Evolutionary conservation across 192 early-diverging fungal genomes (phyloP).

Genomic region (Rhizoclosmatium globosum): DNA sequence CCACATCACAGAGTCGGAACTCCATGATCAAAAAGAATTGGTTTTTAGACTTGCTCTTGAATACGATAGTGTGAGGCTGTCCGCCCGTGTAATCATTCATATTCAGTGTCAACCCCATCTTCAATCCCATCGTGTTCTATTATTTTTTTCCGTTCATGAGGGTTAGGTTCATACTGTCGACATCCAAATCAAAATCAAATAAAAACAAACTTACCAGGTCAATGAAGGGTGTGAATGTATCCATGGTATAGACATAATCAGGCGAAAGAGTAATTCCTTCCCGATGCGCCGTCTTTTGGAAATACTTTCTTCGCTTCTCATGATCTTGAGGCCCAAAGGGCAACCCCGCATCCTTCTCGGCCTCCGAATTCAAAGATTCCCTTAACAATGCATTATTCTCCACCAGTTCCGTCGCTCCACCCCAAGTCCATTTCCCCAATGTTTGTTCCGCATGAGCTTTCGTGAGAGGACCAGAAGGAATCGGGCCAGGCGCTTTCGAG

Average conservation of each 20-base stretch:
- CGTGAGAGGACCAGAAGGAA: conserved; percentile 7
- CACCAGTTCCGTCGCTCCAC: conserved; percentile 34
- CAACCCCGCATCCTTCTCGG: background rate
- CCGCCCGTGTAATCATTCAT: conserved; percentile 16
- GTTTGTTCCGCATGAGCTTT: conserved; percentile 1
- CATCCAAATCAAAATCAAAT: too few species aligned
- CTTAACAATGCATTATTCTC: conserved; percentile 35
- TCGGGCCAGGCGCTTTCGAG: background rate
- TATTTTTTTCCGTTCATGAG: too few species aligned
- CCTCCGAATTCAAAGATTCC: background rate
- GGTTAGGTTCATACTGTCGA: too few species aligned
- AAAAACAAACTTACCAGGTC: conserved; percentile 27
- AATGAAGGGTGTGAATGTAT: conserved; percentile 57
- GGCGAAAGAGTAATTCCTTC: conserved; percentile 26
- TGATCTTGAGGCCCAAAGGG: conserved; percentile 21
- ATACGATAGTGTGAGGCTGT: conserved; percentile 12
- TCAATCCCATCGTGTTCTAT: conserved; percentile 26
- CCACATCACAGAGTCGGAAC: background rate
- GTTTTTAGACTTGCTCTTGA: conserved; percentile 14
- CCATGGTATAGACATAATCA: conserved; percentile 48
- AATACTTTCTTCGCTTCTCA: conserved; percentile 44
- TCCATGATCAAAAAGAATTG: background rate
- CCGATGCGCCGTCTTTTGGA: conserved; percentile 38
- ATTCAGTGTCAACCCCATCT: conserved; percentile 15
- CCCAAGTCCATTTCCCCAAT: conserved; percentile 45